These are phyloP conservation scores for Mesotaenium endlicherianum DNA, from an alignment of 139 green algal species.

Conservation along the genomic window DNA sequence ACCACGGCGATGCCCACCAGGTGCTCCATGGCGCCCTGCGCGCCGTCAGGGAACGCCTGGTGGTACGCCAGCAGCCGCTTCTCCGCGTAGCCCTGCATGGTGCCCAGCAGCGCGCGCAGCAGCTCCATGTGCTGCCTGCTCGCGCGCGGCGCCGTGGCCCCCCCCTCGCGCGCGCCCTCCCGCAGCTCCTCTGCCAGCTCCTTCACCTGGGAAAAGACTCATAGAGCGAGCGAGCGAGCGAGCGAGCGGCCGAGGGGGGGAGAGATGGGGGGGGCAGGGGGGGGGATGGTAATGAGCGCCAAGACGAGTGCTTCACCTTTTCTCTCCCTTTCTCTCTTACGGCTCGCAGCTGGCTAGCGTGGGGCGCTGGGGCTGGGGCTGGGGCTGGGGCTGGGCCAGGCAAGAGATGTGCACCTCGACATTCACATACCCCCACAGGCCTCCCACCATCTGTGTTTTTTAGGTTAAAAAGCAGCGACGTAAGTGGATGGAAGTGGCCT, in stretches of 20 bases:
- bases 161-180: too few species aligned
- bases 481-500: too few species aligned
- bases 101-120: neutral
- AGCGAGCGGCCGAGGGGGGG: too few species aligned
- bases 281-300: neutral
- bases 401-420: neutral
- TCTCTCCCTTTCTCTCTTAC: neutral
- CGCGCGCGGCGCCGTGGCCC: too few species aligned
- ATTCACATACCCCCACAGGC: neutral
- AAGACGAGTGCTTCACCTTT: neutral
- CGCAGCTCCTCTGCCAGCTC: too few species aligned
- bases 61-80: slow-evolving; percentile 26
- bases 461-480: too few species aligned
- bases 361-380: too few species aligned
- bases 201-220: too few species aligned
- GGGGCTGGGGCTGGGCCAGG: too few species aligned
- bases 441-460: neutral
- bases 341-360: neutral
- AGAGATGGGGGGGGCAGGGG: neutral
- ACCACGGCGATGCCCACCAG: slow-evolving; percentile 9
- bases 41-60: slow-evolving; percentile 24
- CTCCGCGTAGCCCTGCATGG: slow-evolving; percentile 14
- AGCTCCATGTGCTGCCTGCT: neutral
- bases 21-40: slow-evolving; percentile 22
- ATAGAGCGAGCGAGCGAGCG: too few species aligned